Conservation (phyloP, 2,329 filamentous ascomycete species). For the Aspergillus sergii region DNA sequence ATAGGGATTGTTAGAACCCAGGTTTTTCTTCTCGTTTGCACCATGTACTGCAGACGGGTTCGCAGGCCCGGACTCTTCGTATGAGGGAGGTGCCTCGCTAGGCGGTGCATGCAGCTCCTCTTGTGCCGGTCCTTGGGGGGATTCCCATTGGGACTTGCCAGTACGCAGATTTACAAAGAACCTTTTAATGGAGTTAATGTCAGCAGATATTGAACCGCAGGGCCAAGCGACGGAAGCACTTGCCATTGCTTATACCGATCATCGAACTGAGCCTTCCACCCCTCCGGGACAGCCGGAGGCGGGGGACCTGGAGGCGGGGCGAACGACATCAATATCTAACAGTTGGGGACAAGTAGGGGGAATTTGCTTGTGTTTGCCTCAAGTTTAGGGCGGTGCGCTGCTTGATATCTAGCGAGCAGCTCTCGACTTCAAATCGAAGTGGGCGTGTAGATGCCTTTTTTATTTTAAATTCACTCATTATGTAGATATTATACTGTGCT, state of each 20-base stretch:
- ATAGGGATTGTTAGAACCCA: constrained; percentile 75
- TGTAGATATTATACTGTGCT: not conserved
- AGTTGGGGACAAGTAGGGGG: not conserved
- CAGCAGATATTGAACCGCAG: not conserved
- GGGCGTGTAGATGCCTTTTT: not conserved
- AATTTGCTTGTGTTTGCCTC: not conserved
- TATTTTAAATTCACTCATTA: not conserved
- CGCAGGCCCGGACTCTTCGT: constrained; percentile 60
- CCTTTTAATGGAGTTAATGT: constrained; percentile 48
- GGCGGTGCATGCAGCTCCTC: constrained; percentile 42
- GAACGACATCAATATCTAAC: constrained; percentile 35
- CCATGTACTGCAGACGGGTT: constrained; percentile 42
- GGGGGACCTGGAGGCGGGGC: constrained; percentile 54
- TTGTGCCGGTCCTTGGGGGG: constrained; percentile 68
- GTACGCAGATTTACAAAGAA: constrained; percentile 91
- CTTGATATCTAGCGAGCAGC: not conserved
- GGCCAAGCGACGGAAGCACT: constrained; percentile 20
- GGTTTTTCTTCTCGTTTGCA: constrained; percentile 46
- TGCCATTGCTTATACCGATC: constrained; percentile 85
- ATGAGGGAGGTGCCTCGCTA: constrained; percentile 52
- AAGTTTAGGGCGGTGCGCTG: not conserved
- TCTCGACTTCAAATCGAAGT: not conserved
- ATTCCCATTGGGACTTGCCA: constrained; percentile 89
- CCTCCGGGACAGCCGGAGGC: constrained; percentile 68
- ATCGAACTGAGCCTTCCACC: constrained; percentile 86